Percentiles rank a stretch among this genome's conserved stretches.
phyloP scores from a whole-genome alignment of 768 basidiomycete species.

The Boletus rufocinnamomeus region DNA sequence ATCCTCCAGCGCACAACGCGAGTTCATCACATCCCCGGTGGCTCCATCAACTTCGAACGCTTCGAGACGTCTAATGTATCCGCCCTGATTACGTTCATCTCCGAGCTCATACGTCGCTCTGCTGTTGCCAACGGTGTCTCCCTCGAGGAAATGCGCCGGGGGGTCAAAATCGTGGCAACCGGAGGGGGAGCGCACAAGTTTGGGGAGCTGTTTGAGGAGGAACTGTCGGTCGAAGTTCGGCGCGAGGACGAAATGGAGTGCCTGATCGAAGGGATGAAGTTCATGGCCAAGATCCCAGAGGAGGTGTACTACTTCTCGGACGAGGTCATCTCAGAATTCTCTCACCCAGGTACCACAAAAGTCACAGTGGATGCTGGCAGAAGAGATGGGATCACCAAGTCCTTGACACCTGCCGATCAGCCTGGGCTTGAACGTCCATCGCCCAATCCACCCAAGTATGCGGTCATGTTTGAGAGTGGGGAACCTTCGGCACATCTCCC shows the following conservation, averaged over 20 bases:
- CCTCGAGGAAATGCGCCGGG: constrained; percentile 85
- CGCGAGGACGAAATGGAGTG: constrained; percentile 99
- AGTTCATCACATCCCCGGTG: constrained; percentile 83
- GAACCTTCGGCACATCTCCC: constrained; percentile 87
- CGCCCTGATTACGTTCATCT: constrained; percentile 83
- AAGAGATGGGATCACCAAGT: constrained; percentile 6
- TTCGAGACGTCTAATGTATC: constrained; percentile 92
- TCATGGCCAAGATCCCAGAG: constrained; percentile 93
- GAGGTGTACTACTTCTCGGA: constrained; percentile 99
- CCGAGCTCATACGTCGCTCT: constrained; percentile 81
- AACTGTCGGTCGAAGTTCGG: constrained; percentile 80
- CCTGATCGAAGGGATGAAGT: constrained; percentile 92
- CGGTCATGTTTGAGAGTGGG: constrained; percentile 82
- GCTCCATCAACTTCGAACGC: constrained; percentile 95
- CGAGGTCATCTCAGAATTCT: constrained; percentile 79
- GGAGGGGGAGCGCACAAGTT: constrained; percentile 97
- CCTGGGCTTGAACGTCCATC: constrained; percentile 74
- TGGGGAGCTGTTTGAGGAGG: constrained; percentile 74
- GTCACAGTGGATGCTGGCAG: constrained; percentile 3
- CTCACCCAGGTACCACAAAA: constrained; percentile 36
- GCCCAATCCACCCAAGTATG: constrained; percentile 86
- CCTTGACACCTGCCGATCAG: constrained; percentile 14
- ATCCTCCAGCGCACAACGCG: constrained; percentile 64
- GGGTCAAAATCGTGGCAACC: constrained; percentile 97
- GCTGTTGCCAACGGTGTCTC: constrained; percentile 84